Percentiles rank a stretch among this genome's conserved stretches.
These are phyloP conservation scores for Teratosphaeria destructans DNA, from an alignment of 2,329 filamentous ascomycete genomes.

Conservation along the genomic window DNA sequence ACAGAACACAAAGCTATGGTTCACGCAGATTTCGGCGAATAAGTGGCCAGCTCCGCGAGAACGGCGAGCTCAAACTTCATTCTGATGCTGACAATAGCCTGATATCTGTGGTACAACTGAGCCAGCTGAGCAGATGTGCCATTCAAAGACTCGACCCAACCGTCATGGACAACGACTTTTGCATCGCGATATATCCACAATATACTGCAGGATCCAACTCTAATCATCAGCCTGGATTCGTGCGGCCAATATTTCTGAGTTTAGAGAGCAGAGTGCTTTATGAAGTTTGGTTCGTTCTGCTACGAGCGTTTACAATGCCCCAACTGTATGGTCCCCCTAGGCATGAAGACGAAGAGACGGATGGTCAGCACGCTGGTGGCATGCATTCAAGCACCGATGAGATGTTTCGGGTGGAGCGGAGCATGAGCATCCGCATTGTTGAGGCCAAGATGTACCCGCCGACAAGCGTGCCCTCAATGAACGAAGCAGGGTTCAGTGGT, in stretches of 20 bases:
- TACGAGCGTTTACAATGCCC: slow-evolving; percentile 84
- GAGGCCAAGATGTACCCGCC: slow-evolving; percentile 47
- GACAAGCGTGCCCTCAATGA: slow-evolving; percentile 10
- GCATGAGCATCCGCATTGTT: slow-evolving; percentile 48
- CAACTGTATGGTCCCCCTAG: slow-evolving; percentile 64
- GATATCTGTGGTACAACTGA: slow-evolving; percentile 74
- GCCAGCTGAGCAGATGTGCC: slow-evolving; percentile 78
- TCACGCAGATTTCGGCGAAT: slow-evolving; percentile 72
- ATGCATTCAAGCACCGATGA: slow-evolving; percentile 34
- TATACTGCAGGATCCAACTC: slow-evolving; percentile 68
- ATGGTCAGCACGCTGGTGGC: slow-evolving; percentile 22
- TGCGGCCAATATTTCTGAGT: slow-evolving; percentile 81
- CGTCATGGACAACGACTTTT: slow-evolving; percentile 85
- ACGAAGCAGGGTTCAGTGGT: slow-evolving; percentile 14
- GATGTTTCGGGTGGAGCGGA: slow-evolving; percentile 58
- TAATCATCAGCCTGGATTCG: slow-evolving; percentile 49
- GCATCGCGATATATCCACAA: slow-evolving; percentile 89
- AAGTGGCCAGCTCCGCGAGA: slow-evolving; percentile 88
- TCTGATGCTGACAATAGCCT: slow-evolving; percentile 74
- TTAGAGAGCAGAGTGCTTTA: slow-evolving; percentile 82
- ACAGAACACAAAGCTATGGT: slow-evolving; percentile 46
- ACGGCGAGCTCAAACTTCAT: slow-evolving; percentile 85
- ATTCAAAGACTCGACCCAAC: slow-evolving; percentile 84
- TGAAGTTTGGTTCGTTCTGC: slow-evolving; percentile 90
- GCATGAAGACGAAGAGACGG: slow-evolving; percentile 31